phyloP scores from a whole-genome alignment of 208 protist genomes.

The Angomonas ambiguus region DNA sequence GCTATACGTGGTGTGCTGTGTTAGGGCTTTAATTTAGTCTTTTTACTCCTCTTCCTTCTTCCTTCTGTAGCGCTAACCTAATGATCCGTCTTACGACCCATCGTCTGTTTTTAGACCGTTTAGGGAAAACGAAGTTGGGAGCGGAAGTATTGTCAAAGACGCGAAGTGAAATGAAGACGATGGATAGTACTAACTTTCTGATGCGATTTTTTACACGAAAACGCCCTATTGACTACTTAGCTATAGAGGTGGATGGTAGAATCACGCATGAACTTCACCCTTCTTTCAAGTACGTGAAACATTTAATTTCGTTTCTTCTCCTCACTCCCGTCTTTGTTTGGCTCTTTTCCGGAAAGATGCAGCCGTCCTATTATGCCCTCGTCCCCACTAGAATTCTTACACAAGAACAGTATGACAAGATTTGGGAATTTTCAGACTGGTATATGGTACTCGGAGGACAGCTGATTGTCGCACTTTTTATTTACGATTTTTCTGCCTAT shows the following conservation, averaged over 20 bases:
- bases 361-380: conserved; percentile 72
- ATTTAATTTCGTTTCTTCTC: conserved; percentile 41
- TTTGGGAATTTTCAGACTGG: conserved; percentile 69
- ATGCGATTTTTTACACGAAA: conserved; percentile 61
- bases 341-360: conserved; percentile 44
- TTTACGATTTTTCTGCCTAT: conserved; percentile 80
- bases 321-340: conserved; percentile 41
- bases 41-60: conserved; percentile 17
- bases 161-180: conserved; percentile 59
- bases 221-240: conserved; percentile 72
- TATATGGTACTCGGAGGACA: conserved; percentile 55
- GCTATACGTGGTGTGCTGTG: no score
- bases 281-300: conserved; percentile 65
- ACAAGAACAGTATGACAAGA: conserved; percentile 51
- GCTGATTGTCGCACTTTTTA: conserved; percentile 45
- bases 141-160: conserved; percentile 72
- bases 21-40: no score
- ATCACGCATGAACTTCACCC: conserved; percentile 59
- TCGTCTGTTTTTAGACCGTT: conserved; percentile 39
- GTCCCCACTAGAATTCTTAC: conserved; percentile 55
- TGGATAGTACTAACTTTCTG: conserved; percentile 48
- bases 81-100: conserved; percentile 43
- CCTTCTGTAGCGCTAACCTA: not conserved
- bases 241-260: conserved; percentile 68
- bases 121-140: conserved; percentile 69